Evolutionary conservation across 495 filamentous ascomycete genomes (phyloP).

Genomic region (Astrocystis sublimbata): DNA sequence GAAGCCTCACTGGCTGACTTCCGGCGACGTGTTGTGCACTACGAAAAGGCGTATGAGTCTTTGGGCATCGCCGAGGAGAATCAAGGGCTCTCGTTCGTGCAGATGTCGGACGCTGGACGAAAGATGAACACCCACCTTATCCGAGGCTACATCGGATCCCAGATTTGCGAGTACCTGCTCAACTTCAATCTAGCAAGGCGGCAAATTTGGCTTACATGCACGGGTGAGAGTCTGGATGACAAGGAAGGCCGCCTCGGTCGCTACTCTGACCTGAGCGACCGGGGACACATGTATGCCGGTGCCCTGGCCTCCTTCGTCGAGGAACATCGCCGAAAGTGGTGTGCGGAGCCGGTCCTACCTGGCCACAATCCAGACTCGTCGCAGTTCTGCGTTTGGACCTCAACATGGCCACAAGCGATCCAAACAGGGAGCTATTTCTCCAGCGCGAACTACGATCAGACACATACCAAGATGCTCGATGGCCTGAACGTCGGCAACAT

Average conservation of each 20-base stretch:
- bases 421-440: constrained; percentile 67
- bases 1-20: constrained; percentile 70
- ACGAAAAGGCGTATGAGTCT: constrained; percentile 76
- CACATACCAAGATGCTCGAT: constrained; percentile 85
- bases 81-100: constrained; percentile 37
- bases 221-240: constrained; percentile 72
- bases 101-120: constrained; percentile 84
- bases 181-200: constrained; percentile 83
- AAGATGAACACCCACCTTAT: constrained; percentile 80
- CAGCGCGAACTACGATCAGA: constrained; percentile 78
- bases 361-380: constrained; percentile 8
- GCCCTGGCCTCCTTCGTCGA: constrained; percentile 65
- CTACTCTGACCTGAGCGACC: constrained; percentile 65
- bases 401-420: constrained; percentile 74
- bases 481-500: constrained; percentile 77
- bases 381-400: constrained; percentile 85
- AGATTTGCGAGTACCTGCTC: constrained; percentile 77
- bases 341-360: neutral
- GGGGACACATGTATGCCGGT: constrained; percentile 60
- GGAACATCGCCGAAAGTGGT: constrained; percentile 4
- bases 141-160: constrained; percentile 74
- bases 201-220: constrained; percentile 83
- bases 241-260: constrained; percentile 67
- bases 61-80: constrained; percentile 76
- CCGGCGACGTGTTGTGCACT: constrained; percentile 73